phyloP scores from a whole-genome alignment of 1,284 basidiomycete species.

The Flammula alnicola region DNA sequence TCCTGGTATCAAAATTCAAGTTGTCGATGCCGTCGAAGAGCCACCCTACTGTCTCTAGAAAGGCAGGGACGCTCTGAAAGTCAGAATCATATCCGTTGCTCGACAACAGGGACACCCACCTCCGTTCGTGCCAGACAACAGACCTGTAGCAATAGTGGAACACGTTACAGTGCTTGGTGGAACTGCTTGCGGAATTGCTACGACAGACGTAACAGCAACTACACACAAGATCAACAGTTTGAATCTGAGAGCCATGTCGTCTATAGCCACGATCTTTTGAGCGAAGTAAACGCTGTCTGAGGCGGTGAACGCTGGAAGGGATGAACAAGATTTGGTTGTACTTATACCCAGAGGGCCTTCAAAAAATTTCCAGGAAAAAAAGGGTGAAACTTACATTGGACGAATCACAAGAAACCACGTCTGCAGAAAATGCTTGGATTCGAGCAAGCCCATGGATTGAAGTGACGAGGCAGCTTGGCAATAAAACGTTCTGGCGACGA shows the following conservation, averaged over 20 bases:
- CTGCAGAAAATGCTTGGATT: not conserved
- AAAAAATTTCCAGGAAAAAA: too few relatives aligned
- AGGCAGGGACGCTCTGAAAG: not conserved
- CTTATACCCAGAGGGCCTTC: not conserved
- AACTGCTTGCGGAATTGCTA: conserved; percentile 1
- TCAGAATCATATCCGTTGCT: too few relatives aligned
- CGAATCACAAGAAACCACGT: conserved; percentile 1
- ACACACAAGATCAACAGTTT: not conserved
- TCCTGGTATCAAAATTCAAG: conserved; percentile 7
- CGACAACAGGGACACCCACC: not conserved
- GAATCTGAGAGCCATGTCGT: not conserved
- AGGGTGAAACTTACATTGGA: not conserved
- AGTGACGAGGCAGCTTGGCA: conserved; percentile 3
- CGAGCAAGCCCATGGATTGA: not conserved
- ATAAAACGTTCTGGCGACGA: not conserved
- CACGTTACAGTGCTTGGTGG: conserved; percentile 2
- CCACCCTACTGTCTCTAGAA: conserved; percentile 6
- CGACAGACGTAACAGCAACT: not conserved
- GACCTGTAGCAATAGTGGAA: conserved; percentile 6
- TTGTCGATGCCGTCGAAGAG: conserved; percentile 9
- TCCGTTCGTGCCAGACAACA: conserved; percentile 8
- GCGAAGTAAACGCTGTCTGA: not conserved
- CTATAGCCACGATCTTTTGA: not conserved
- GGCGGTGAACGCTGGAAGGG: not conserved
- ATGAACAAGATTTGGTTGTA: not conserved